Percentiles rank a stretch among this genome's conserved stretches.
Conservation (phyloP, 192 early-diverging fungal species). For the Hyaloraphidium curvatum region DNA sequence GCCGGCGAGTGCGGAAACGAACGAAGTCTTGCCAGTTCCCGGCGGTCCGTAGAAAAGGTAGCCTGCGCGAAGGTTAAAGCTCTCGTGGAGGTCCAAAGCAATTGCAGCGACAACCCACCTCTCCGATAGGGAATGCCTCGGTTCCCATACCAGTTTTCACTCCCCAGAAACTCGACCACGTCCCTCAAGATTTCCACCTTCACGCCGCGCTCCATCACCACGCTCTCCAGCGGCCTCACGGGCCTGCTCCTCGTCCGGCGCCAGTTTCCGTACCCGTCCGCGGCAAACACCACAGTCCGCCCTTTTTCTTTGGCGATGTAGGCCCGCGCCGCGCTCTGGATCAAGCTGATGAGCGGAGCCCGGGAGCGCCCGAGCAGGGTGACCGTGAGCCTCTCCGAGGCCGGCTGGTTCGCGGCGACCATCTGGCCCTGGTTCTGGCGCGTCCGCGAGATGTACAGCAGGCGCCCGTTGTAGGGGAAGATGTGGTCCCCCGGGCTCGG, state of each 20-base stretch:
- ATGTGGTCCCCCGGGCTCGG: slow-evolving; percentile 36
- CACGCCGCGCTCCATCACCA: slow-evolving; percentile 18
- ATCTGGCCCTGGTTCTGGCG: slow-evolving; percentile 7
- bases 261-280: slow-evolving; percentile 52
- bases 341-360: slow-evolving; percentile 16
- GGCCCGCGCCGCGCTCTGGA: slow-evolving; percentile 32
- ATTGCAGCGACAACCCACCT: too few species aligned
- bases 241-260: slow-evolving; percentile 19
- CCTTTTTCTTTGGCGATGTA: slow-evolving; percentile 36
- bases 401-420: slow-evolving; percentile 9
- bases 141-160: slow-evolving; percentile 34
- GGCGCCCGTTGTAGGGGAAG: slow-evolving; percentile 25
- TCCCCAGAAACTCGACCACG: slow-evolving; percentile 28
- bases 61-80: slow-evolving; percentile 23
- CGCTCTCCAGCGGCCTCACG: slow-evolving; percentile 27
- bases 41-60: slow-evolving; percentile 48
- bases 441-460: slow-evolving; percentile 30
- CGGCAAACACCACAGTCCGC: slow-evolving; percentile 40
- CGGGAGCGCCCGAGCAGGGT: slow-evolving; percentile 30
- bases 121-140: slow-evolving; percentile 10
- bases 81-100: background rate
- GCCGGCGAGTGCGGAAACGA: slow-evolving; percentile 44
- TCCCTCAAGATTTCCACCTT: slow-evolving; percentile 15
- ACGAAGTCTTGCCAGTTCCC: slow-evolving; percentile 36
- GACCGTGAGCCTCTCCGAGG: slow-evolving; percentile 29